Evolutionary conservation across 805 yeast species (phyloP).

Genomic region (Ogataea nitratoaversa): DNA sequence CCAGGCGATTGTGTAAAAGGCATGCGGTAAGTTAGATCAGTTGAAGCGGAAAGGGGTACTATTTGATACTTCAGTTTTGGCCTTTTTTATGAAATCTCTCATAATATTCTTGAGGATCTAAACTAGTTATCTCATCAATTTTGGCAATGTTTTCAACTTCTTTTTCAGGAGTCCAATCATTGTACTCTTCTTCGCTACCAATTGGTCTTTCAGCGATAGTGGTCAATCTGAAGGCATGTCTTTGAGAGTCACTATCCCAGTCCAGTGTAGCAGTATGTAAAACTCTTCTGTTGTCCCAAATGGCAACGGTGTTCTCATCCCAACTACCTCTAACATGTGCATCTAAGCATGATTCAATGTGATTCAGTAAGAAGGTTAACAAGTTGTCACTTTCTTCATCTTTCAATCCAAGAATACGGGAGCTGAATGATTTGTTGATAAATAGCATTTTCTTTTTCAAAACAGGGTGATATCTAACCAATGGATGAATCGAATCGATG

Average conservation of each 20-base stretch:
- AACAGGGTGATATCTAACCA: slow-evolving; percentile 73
- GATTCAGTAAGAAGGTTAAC: slow-evolving; percentile 51
- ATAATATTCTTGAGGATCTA: slow-evolving; percentile 21
- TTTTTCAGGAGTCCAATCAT: slow-evolving; percentile 29
- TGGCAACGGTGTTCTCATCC: slow-evolving; percentile 65
- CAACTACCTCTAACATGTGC: slow-evolving; percentile 67
- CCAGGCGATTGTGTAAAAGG: too few relatives aligned
- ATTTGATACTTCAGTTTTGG: too few relatives aligned
- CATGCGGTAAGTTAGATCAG: too few relatives aligned
- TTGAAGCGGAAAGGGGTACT: too few relatives aligned
- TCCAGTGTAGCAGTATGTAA: slow-evolving; percentile 68
- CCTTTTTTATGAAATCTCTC: not conserved
- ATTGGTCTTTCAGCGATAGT: slow-evolving; percentile 69
- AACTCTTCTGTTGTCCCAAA: slow-evolving; percentile 77
- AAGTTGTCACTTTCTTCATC: slow-evolving; percentile 64
- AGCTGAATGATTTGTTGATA: slow-evolving; percentile 57
- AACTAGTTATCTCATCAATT: slow-evolving; percentile 11
- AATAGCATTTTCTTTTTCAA: slow-evolving; percentile 56
- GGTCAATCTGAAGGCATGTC: slow-evolving; percentile 74
- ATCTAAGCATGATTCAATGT: slow-evolving; percentile 50
- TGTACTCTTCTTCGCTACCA: slow-evolving; percentile 27
- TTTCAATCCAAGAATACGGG: slow-evolving; percentile 68
- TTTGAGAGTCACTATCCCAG: slow-evolving; percentile 62
- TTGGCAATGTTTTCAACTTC: slow-evolving; percentile 18
- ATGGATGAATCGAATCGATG: slow-evolving; percentile 62